Conservation (phyloP, 2,329 filamentous ascomycete genomes). For the Verticillium klebahnii region DNA sequence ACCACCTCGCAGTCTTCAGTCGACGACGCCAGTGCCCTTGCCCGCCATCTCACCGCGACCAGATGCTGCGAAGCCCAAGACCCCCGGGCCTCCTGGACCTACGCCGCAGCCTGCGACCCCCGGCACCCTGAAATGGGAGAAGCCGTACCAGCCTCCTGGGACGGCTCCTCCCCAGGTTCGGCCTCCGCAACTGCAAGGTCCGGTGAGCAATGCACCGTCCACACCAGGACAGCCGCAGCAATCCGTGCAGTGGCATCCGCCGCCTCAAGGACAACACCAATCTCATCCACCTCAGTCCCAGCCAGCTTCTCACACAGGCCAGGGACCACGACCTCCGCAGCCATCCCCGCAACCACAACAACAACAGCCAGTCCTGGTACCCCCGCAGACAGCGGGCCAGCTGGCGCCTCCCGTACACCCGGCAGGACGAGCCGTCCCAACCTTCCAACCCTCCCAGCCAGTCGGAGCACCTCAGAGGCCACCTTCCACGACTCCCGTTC, state of each 20-base stretch:
- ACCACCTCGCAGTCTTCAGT: conserved; percentile 16
- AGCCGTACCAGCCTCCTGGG: conserved; percentile 32
- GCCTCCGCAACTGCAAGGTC: conserved; percentile 17
- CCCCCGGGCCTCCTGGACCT: conserved; percentile 21
- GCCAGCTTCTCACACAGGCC: conserved; percentile 14
- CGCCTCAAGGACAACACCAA: conserved; percentile 8
- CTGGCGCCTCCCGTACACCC: conserved; percentile 29
- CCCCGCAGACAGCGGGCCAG: conserved; percentile 30
- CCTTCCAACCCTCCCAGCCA: conserved; percentile 27
- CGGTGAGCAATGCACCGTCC: conserved; percentile 2
- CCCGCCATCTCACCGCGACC: conserved; percentile 28
- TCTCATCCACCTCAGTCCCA: conserved; percentile 9
- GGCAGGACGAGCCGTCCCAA: conserved; percentile 26
- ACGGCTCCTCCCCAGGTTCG: conserved; percentile 20
- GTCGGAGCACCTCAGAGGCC: conserved; percentile 27
- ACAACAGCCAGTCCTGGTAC: conserved; percentile 20
- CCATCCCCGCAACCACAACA: conserved; percentile 16
- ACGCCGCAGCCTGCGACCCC: conserved; percentile 17
- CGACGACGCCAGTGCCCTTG: conserved; percentile 13
- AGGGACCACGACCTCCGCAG: conserved; percentile 16
- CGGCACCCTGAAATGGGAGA: conserved; percentile 33
- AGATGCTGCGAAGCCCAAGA: conserved; percentile 25
- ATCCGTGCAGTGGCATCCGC: conserved; percentile 12
- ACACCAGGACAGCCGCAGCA: conserved; percentile 13
- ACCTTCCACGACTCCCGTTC: conserved; percentile 27